Base-by-base conservation (phyloP, 2,329 filamentous ascomycete genomes). In the Metarhizium rileyi region DNA sequence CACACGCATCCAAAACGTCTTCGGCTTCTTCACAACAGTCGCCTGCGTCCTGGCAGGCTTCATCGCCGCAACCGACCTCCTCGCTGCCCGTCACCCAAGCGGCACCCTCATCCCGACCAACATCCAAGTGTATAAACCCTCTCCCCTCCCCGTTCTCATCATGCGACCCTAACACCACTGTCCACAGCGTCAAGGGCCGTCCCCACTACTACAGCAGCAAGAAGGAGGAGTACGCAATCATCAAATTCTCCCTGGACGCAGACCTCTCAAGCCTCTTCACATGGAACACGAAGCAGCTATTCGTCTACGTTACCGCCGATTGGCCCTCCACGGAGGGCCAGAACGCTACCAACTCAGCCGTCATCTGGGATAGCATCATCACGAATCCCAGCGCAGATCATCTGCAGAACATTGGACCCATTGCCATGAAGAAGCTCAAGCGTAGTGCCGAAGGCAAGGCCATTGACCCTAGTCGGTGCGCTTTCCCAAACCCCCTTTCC, bases 221-320 rank as follows among this genome's bases (percentile, higher is more conserved):
- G 68, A 88, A 87, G 69, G 90, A 97, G 70, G 93, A 98, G 70
- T 97, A 96, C 68, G 93, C 91, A 59, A 83, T 93, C 65, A 85
- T 98, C 64, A 86, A 84, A 66, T 98, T 98, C 76, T 87, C 90
- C 61, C 78, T 98, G 52, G 86, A 95, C 62, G 86, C 90, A 48
- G 91, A 98, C 71, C 80, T 98, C 53, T 86, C 83, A 53, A 85
- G 85, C 41, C 87, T 98, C 59, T 97, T 97, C 78, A 95, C 87
- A 63, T 98, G 91, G 93, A 98, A 98, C 76, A 98, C 94, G 20
- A 98, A 98, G 70, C 88, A 97, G 71, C 73, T 98, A 61, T 98
- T 97, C 71, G 83, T 96, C 66, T 98, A 95, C 73, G 83, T 98
- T 52, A 91, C 89, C 49, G 91, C 91, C 49, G 84, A 83, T 59